Conservation (phyloP, 352 stramenopile species). For the Phytophthora hibernalis region DNA sequence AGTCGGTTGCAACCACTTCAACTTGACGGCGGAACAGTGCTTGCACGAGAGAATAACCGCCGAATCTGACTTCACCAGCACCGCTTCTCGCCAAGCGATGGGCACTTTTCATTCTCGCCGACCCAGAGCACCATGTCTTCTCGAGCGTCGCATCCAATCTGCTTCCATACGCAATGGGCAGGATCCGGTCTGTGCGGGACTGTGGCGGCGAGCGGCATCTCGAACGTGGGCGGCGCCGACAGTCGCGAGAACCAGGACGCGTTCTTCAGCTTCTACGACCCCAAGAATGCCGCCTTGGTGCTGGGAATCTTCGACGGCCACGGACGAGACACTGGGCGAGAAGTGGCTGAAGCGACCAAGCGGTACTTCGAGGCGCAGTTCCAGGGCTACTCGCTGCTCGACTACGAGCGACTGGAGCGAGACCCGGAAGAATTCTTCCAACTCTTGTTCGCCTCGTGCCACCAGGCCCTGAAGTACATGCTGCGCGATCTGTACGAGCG, state of each 20-base stretch:
- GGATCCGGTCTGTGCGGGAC: slow-evolving; percentile 10
- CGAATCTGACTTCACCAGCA: slow-evolving; percentile 15
- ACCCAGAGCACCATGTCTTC: not conserved
- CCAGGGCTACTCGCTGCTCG: slow-evolving; percentile 42
- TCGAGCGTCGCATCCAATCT: slow-evolving; percentile 20
- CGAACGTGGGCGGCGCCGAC: slow-evolving; percentile 61
- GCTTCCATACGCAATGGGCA: slow-evolving; percentile 23
- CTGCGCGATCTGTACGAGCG: slow-evolving; percentile 71
- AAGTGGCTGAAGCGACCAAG: slow-evolving; percentile 69
- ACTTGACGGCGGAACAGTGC: slow-evolving; percentile 19
- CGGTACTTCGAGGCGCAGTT: slow-evolving; percentile 76
- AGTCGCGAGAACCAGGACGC: slow-evolving; percentile 89
- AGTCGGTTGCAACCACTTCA: slow-evolving; percentile 3
- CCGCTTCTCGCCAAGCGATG: not conserved
- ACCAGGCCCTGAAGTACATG: slow-evolving; percentile 66
- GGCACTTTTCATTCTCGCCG: slow-evolving; percentile 24
- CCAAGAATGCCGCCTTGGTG: slow-evolving; percentile 50
- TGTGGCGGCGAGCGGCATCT: slow-evolving; percentile 57
- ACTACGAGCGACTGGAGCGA: slow-evolving; percentile 60
- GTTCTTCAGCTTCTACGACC: slow-evolving; percentile 76
- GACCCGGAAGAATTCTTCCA: slow-evolving; percentile 61
- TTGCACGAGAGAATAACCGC: slow-evolving; percentile 14
- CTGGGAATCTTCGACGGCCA: slow-evolving; percentile 90
- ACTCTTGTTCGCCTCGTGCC: slow-evolving; percentile 63
- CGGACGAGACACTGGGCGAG: slow-evolving; percentile 74